Conservation (phyloP, 2,329 filamentous ascomycete species). For the Cladosporium sp. region DNA sequence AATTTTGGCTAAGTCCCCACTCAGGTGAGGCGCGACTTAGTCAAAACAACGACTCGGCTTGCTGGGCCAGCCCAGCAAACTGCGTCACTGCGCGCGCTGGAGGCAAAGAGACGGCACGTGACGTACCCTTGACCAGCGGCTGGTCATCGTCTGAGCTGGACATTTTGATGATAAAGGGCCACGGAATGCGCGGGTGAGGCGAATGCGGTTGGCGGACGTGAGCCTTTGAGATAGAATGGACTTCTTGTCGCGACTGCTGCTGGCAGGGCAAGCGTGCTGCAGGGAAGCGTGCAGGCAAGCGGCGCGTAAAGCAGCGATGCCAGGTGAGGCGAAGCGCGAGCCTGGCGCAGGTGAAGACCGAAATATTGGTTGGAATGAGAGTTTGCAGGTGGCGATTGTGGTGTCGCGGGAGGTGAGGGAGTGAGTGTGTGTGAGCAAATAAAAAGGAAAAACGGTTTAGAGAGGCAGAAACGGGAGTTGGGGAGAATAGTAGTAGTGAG, state of each 20-base stretch:
- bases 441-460: conserved; percentile 12
- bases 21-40: conserved; percentile 22
- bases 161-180: conserved; percentile 21
- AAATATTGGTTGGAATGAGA: conserved; percentile 3
- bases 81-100: conserved; percentile 7
- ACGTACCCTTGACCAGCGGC: conserved; percentile 30
- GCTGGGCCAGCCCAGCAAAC: neutral
- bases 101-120: conserved; percentile 8
- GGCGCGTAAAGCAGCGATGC: conserved; percentile 4
- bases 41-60: conserved; percentile 14
- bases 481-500: no score
- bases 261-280: conserved; percentile 10
- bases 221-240: neutral
- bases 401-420: neutral
- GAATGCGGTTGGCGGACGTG: conserved; percentile 18
- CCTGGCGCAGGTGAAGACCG: neutral
- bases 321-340: neutral
- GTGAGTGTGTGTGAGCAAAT: neutral
- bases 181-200: neutral
- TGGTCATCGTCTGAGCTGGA: conserved; percentile 32
- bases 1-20: conserved; percentile 27
- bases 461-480: neutral
- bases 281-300: conserved; percentile 10
- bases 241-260: conserved; percentile 7
- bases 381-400: neutral